Evolutionary conservation across 1,139 yeast genomes (phyloP).

Genomic region (Kodamaea alishanica): DNA sequence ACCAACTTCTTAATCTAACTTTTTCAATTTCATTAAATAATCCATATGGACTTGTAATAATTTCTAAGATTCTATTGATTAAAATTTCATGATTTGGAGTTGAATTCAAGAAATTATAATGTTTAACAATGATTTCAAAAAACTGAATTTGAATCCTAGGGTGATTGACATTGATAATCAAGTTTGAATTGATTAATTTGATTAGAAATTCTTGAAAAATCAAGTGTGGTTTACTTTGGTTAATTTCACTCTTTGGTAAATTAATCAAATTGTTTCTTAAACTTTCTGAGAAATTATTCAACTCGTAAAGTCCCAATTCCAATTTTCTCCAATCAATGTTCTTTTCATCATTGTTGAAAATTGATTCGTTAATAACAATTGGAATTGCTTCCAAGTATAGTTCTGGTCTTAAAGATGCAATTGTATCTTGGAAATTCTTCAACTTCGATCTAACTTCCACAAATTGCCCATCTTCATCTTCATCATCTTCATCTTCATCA

Average conservation of each 20-base stretch:
- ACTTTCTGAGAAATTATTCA: conserved; percentile 75
- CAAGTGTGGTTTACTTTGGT: conserved; percentile 57
- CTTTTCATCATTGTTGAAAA: conserved; percentile 32
- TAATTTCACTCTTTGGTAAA: conserved; percentile 60
- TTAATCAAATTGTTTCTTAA: conserved; percentile 70
- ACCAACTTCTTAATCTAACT: conserved; percentile 88
- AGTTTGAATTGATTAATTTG: conserved; percentile 59
- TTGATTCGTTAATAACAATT: conserved; percentile 57
- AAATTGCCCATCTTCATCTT: conserved; percentile 69
- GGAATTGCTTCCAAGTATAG: conserved; percentile 71
- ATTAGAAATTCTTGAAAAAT: conserved; percentile 61
- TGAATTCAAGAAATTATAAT: conserved; percentile 60
- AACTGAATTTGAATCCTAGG: conserved; percentile 76
- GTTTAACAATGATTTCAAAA: conserved; percentile 82
- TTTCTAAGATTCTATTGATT: conserved; percentile 62
- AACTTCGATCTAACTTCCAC: conserved; percentile 70
- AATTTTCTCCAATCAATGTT: conserved; percentile 67
- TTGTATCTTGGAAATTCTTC: conserved; percentile 77
- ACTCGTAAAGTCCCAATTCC: conserved; percentile 83
- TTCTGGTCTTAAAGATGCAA: conserved; percentile 71
- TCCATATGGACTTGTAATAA: conserved; percentile 78
- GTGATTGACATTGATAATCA: conserved; percentile 53
- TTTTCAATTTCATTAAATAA: conserved; percentile 68
- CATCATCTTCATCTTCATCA: conserved; percentile 69
- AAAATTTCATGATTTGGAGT: conserved; percentile 47